phyloP scores from a whole-genome alignment of 495 filamentous ascomycete species.

The Trichodelitschia bisporula region DNA sequence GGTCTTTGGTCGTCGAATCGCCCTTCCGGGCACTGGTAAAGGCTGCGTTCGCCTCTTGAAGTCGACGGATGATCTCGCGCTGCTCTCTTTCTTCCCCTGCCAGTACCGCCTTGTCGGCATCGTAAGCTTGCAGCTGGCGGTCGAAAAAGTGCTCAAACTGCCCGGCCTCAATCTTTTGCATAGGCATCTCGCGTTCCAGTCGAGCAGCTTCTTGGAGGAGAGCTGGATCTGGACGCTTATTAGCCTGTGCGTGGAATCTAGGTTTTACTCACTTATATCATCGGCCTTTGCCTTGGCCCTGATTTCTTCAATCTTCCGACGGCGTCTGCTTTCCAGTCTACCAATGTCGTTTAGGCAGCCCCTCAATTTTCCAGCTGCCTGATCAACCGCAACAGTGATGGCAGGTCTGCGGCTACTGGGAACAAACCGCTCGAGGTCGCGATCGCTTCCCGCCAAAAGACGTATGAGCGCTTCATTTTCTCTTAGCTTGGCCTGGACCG shows the following conservation, averaged over 20 bases:
- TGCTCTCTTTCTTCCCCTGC: constrained; percentile 53
- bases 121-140: constrained; percentile 52
- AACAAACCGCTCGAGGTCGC: constrained; percentile 65
- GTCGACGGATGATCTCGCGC: constrained; percentile 36
- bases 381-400: constrained; percentile 58
- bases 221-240: constrained; percentile 25
- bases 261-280: constrained; percentile 46
- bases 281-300: constrained; percentile 59
- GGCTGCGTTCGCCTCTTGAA: constrained; percentile 49
- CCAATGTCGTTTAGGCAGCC: constrained; percentile 59
- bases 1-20: constrained; percentile 47
- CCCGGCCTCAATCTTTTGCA: constrained; percentile 55
- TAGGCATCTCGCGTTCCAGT: constrained; percentile 64
- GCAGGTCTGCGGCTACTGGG: constrained; percentile 57
- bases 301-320: constrained; percentile 48
- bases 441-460: constrained; percentile 52
- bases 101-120: constrained; percentile 44
- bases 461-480: constrained; percentile 49
- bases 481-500: constrained; percentile 56
- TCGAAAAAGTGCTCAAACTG: constrained; percentile 89
- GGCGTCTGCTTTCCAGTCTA: constrained; percentile 52
- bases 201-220: constrained; percentile 63
- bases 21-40: constrained; percentile 50
- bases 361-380: constrained; percentile 47
- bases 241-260: constrained; percentile 3